These are phyloP conservation scores for Dactylellina haptotyla DNA, from an alignment of 2,329 filamentous ascomycete species.

Conservation along the genomic window DNA sequence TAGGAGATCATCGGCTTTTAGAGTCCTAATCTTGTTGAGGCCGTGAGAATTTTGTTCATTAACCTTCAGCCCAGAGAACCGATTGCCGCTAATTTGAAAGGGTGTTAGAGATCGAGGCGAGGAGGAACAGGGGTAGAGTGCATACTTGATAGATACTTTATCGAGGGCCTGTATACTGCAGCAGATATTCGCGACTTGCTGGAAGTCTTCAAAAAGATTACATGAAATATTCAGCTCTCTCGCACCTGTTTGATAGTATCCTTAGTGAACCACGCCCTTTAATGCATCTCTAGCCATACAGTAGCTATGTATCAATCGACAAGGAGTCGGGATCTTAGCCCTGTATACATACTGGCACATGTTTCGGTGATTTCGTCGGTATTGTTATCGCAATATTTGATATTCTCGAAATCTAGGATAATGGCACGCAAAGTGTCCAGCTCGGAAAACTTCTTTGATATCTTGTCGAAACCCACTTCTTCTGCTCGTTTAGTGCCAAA, in stretches of 20 bases:
- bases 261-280: conserved; percentile 47
- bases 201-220: conserved; percentile 78
- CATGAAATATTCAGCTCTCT: conserved; percentile 84
- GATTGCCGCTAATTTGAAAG: conserved; percentile 44
- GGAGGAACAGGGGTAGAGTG: neutral
- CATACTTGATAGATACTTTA: conserved; percentile 76
- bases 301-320: neutral
- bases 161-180: conserved; percentile 73
- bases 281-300: neutral
- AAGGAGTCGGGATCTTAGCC: neutral
- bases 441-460: conserved; percentile 79
- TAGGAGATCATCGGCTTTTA: conserved; percentile 42
- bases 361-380: conserved; percentile 64
- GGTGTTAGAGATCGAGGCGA: neutral
- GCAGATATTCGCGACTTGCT: conserved; percentile 76
- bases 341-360: conserved; percentile 65
- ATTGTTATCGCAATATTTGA: conserved; percentile 63
- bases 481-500: conserved; percentile 85
- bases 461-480: conserved; percentile 95
- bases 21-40: conserved; percentile 48
- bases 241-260: conserved; percentile 66
- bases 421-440: conserved; percentile 81
- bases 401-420: conserved; percentile 79
- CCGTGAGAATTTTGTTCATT: conserved; percentile 30
- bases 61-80: conserved; percentile 24